Conservation (phyloP, 2,329 filamentous ascomycete genomes). For the Tolypocladium paradoxum region DNA sequence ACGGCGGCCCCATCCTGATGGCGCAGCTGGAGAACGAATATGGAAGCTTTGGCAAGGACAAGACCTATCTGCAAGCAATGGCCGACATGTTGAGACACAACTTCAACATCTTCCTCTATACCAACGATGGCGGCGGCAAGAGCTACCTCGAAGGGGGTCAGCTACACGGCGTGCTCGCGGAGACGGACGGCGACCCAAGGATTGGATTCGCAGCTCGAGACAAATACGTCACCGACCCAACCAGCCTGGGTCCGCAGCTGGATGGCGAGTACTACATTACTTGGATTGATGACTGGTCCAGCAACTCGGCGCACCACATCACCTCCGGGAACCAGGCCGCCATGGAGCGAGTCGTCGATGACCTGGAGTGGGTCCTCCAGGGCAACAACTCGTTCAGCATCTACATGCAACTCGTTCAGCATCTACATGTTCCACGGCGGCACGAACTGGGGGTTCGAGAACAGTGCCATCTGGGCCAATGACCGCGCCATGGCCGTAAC, state of each 20-base stretch:
- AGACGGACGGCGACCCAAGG: constrained; percentile 32
- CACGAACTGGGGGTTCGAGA: constrained; percentile 38
- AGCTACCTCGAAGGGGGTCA: constrained; percentile 30
- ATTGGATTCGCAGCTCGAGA: constrained; percentile 20
- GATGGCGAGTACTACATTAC: constrained; percentile 27
- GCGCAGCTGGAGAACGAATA: constrained; percentile 42
- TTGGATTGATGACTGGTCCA: constrained; percentile 4
- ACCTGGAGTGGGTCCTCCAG: constrained; percentile 10
- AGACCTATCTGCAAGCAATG: constrained; percentile 29
- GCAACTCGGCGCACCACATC: constrained; percentile 27
- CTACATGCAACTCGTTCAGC: constrained; percentile 37
- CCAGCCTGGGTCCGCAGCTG: constrained; percentile 31
- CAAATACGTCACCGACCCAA: constrained; percentile 29
- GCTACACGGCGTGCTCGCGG: constrained; percentile 32
- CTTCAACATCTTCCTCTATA: constrained; percentile 35
- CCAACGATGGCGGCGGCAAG: constrained; percentile 36
- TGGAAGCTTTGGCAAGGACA: constrained; percentile 34
- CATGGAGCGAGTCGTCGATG: neutral
- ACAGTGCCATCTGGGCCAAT: constrained; percentile 32
- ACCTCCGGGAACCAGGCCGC: constrained; percentile 11
- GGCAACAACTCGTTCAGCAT: constrained; percentile 30
- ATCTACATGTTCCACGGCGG: constrained; percentile 44
- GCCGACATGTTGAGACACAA: constrained; percentile 28
- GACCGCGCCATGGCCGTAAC: constrained; percentile 26
- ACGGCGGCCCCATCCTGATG: constrained; percentile 37